These are phyloP conservation scores for Obelidium mucronatum DNA, from an alignment of 192 early-diverging fungal genomes.

Conservation along the genomic window DNA sequence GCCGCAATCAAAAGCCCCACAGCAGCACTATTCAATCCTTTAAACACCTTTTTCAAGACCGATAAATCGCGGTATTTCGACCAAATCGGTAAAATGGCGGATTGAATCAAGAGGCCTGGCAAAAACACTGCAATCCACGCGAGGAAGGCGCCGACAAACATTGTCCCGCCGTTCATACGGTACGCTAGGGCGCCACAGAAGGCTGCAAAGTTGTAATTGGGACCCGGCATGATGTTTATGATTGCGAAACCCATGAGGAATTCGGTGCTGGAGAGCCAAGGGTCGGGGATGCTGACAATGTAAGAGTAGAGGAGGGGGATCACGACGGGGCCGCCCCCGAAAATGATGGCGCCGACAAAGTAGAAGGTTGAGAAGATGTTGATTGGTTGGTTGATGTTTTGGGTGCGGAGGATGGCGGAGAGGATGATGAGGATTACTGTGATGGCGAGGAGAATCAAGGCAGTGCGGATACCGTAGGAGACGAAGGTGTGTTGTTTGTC, in stretches of 20 bases:
- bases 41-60: neutral
- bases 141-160: conserved; percentile 59
- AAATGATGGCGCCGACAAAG: conserved; percentile 67
- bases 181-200: conserved; percentile 69
- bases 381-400: conserved; percentile 16
- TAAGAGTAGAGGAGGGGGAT: conserved; percentile 59
- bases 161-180: conserved; percentile 35
- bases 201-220: conserved; percentile 76
- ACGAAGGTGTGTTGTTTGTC: conserved; percentile 22
- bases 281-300: conserved; percentile 47
- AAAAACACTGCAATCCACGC: conserved; percentile 68
- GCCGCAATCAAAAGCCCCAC: conserved; percentile 62
- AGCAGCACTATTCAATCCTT: conserved; percentile 63
- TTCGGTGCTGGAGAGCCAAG: conserved; percentile 63
- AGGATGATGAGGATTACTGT: conserved; percentile 59
- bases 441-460: conserved; percentile 49
- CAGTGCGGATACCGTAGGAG: conserved; percentile 27
- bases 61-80: conserved; percentile 18
- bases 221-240: conserved; percentile 63
- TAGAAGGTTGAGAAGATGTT: conserved; percentile 62
- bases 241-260: conserved; percentile 72
- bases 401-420: conserved; percentile 47
- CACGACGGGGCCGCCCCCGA: conserved; percentile 73
- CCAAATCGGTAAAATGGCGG: conserved; percentile 72
- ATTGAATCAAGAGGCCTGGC: conserved; percentile 68